Conservation (phyloP, 2,329 filamentous ascomycete species). For the Arthroderma sp. region DNA sequence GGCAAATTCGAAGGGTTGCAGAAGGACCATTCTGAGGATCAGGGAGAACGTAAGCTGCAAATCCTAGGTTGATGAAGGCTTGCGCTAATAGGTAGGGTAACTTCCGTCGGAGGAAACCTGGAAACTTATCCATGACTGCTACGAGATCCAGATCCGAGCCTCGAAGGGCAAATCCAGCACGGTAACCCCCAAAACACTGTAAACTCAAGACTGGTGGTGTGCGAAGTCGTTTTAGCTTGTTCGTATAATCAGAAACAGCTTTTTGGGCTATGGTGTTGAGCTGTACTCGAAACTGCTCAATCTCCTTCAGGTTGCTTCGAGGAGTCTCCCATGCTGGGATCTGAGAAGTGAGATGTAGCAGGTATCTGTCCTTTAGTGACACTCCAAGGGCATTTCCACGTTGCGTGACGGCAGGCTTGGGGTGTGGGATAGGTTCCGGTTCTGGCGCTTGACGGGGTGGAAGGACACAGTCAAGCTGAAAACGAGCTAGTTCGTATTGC, state of each 20-base stretch:
- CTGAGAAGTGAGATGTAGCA: conserved; percentile 3
- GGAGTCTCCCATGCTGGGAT: conserved; percentile 4
- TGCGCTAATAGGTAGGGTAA: conserved; percentile 67
- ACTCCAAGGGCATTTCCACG: background rate
- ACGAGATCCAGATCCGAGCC: conserved; percentile 79
- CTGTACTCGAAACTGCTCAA: conserved; percentile 4
- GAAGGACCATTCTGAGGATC: conserved; percentile 50
- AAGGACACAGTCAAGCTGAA: conserved; percentile 3
- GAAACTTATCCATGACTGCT: conserved; percentile 35
- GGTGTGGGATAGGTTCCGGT: background rate
- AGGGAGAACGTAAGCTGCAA: conserved; percentile 64
- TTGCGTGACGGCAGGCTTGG: background rate
- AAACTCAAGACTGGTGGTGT: conserved; percentile 11
- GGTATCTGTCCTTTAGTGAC: conserved; percentile 2
- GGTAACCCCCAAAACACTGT: conserved; percentile 69
- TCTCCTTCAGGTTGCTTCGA: background rate
- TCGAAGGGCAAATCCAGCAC: conserved; percentile 73
- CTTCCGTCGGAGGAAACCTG: conserved; percentile 42
- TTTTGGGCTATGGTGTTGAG: background rate
- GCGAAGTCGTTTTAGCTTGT: background rate
- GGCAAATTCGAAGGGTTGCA: conserved; percentile 77
- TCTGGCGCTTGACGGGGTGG: background rate
- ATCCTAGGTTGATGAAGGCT: conserved; percentile 55
- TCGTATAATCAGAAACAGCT: conserved; percentile 1
- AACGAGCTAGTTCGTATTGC: conserved; percentile 9